Evolutionary conservation across 1,284 basidiomycete genomes (phyloP).

Genomic region (Cystobasidium sp.): DNA sequence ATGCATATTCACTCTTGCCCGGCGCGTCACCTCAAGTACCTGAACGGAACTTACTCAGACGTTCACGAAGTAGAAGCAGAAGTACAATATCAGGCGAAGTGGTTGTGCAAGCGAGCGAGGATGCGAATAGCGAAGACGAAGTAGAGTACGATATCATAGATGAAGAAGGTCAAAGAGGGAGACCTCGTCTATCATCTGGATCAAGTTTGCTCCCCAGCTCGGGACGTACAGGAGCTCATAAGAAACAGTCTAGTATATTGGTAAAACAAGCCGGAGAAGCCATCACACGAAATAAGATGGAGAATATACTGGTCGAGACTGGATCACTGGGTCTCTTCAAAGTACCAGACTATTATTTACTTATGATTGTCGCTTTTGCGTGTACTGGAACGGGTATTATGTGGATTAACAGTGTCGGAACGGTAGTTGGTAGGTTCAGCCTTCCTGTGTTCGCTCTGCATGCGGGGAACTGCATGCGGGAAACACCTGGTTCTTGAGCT

Average conservation of each 20-base stretch:
- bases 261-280: slow-evolving; percentile 16
- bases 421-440: slow-evolving; percentile 21
- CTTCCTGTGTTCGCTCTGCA: background rate
- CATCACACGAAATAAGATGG: background rate
- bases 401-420: slow-evolving; percentile 44
- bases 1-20: slow-evolving; percentile 12
- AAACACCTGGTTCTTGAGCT: background rate
- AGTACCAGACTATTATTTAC: slow-evolving; percentile 29
- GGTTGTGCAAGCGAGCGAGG: background rate
- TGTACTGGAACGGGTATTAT: slow-evolving; percentile 40
- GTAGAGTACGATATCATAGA: background rate
- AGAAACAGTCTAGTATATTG: slow-evolving; percentile 18
- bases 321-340: slow-evolving; percentile 27
- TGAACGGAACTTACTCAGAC: background rate
- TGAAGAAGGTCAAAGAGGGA: background rate
- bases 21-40: background rate
- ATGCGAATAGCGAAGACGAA: background rate
- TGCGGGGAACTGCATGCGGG: background rate
- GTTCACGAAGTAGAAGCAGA: slow-evolving; percentile 11
- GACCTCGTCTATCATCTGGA: background rate
- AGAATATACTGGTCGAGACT: slow-evolving; percentile 12
- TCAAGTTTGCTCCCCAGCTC: background rate
- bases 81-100: background rate
- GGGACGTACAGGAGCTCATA: background rate
- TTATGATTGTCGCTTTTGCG: slow-evolving; percentile 36